These are phyloP conservation scores for Volutella citrinella DNA, from an alignment of 2,329 filamentous ascomycete genomes.

Conservation along the genomic window DNA sequence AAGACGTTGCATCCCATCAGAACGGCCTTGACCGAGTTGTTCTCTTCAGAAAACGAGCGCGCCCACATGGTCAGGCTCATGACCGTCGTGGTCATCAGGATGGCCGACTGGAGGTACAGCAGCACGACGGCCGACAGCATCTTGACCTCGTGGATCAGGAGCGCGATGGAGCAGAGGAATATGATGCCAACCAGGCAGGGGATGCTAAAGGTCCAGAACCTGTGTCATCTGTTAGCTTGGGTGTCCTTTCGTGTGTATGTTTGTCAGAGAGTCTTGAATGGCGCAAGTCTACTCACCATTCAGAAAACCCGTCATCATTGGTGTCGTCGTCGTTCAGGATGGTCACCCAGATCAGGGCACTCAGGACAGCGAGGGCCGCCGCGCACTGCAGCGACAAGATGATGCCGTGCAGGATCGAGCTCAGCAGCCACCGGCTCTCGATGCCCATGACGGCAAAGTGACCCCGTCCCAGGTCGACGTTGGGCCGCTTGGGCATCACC, in stretches of 20 bases:
- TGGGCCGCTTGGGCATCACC: conserved; percentile 4
- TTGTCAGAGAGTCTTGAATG: too few species aligned
- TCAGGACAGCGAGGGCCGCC: conserved; percentile 22
- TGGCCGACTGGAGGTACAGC: conserved; percentile 25
- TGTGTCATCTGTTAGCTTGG: too few species aligned
- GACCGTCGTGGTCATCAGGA: conserved; percentile 20
- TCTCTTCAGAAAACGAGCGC: conserved; percentile 19
- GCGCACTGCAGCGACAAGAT: conserved; percentile 25
- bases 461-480: conserved; percentile 3
- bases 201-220: conserved; percentile 25
- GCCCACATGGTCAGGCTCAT: conserved; percentile 19
- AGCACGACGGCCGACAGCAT: conserved; percentile 23
- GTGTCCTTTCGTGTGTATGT: too few species aligned
- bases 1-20: conserved; percentile 25
- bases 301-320: conserved; percentile 21
- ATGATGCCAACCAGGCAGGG: conserved; percentile 15
- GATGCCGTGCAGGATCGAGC: conserved; percentile 22
- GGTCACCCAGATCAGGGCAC: conserved; percentile 24
- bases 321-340: conserved; percentile 21
- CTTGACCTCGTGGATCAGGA: conserved; percentile 25
- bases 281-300: conserved; percentile 18
- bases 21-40: conserved; percentile 21
- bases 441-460: conserved; percentile 7
- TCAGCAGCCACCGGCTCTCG: conserved; percentile 15
- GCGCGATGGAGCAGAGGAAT: conserved; percentile 19